Conservation (phyloP, 495 filamentous ascomycete species). For the Lindgomyces ingoldianus region DNA sequence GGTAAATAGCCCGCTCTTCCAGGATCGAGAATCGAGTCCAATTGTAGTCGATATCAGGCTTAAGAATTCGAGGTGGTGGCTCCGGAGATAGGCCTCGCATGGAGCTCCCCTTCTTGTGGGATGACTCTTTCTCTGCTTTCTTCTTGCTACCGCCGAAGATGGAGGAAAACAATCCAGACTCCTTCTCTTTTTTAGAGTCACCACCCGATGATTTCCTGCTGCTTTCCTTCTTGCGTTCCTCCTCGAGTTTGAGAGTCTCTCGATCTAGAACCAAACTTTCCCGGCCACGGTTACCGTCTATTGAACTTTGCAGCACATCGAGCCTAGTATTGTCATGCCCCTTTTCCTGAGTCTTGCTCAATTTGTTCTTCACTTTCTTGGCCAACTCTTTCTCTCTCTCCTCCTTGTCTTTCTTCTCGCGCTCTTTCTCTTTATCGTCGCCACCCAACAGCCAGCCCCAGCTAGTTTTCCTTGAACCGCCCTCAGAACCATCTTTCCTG, state of each 20-base stretch:
- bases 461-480: slow-evolving; percentile 70
- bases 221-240: slow-evolving; percentile 82
- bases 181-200: slow-evolving; percentile 87
- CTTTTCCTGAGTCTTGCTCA: slow-evolving; percentile 58
- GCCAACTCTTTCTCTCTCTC: slow-evolving; percentile 57
- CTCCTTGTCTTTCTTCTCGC: slow-evolving; percentile 53
- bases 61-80: slow-evolving; percentile 65
- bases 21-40: slow-evolving; percentile 96
- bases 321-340: slow-evolving; percentile 71
- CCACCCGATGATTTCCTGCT: slow-evolving; percentile 63
- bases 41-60: slow-evolving; percentile 86
- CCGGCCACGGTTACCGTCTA: slow-evolving; percentile 70
- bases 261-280: slow-evolving; percentile 83
- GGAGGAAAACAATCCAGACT: slow-evolving; percentile 77
- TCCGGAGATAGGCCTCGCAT: slow-evolving; percentile 78
- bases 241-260: slow-evolving; percentile 70
- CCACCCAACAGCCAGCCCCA: slow-evolving; percentile 76
- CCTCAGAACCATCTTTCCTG: slow-evolving; percentile 52
- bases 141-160: slow-evolving; percentile 86
- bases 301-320: slow-evolving; percentile 79
- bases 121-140: slow-evolving; percentile 64
- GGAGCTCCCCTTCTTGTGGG: slow-evolving; percentile 71
- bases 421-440: slow-evolving; percentile 72
- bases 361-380: slow-evolving; percentile 49
- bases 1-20: slow-evolving; percentile 95